phyloP scores from a whole-genome alignment of 2,329 filamentous ascomycete species.

The Cercospora citrullina region DNA sequence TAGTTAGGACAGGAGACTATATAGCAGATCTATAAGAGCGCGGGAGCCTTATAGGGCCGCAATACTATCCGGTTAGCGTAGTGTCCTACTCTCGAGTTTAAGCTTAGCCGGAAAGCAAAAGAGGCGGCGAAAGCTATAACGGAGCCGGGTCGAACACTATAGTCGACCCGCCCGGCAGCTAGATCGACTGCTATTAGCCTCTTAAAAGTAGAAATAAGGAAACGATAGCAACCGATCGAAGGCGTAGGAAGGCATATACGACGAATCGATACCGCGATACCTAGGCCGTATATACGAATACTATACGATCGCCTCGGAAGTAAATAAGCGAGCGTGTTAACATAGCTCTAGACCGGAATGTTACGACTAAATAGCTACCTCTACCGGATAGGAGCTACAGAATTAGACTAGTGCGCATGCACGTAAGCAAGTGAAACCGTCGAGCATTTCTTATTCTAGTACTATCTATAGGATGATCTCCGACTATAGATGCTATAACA shows the following conservation, averaged over 20 bases:
- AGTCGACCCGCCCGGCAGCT: not conserved
- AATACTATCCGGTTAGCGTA: not conserved
- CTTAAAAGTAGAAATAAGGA: not conserved
- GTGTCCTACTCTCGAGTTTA: not conserved
- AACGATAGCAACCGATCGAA: not conserved
- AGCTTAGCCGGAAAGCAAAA: not conserved
- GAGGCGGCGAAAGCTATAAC: not conserved
- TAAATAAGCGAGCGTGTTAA: no score
- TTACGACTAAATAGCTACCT: no score
- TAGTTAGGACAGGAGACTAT: not conserved
- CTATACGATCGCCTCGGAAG: not conserved
- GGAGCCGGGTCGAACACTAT: not conserved
- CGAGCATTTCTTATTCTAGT: no score
- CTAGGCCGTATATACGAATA: not conserved
- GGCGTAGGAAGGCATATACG: not conserved
- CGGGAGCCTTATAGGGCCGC: not conserved
- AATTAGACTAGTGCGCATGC: no score
- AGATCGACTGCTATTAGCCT: not conserved
- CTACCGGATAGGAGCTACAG: no score
- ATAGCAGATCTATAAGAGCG: not conserved
- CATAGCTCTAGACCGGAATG: no score
- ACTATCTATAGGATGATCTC: no score
- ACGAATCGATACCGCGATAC: not conserved
- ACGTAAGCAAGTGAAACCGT: no score
- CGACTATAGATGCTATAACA: not conserved